These are phyloP conservation scores for Corymbia citriodora DNA, from an alignment of 441 rosid species.

Conservation along the genomic window DNA sequence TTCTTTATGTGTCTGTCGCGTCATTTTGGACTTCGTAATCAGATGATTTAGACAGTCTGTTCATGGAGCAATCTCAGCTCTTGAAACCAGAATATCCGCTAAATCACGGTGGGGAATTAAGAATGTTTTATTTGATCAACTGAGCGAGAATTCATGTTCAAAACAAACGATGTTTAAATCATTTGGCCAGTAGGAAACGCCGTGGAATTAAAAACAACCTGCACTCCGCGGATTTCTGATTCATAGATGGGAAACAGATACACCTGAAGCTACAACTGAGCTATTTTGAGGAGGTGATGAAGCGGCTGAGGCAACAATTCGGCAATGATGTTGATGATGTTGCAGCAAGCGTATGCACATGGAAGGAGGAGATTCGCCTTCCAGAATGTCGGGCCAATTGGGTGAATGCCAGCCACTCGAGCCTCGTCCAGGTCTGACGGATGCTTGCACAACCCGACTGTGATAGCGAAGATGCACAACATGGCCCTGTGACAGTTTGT, in stretches of 20 bases:
- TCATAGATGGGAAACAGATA: conserved; percentile 1
- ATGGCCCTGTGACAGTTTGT: not conserved
- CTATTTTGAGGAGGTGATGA: conserved; percentile 12
- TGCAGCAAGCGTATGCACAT: conserved; percentile 14
- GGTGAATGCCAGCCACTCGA: conserved; percentile 9
- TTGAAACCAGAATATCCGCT: not conserved
- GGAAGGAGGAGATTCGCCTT: conserved; percentile 23
- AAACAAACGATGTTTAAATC: not conserved
- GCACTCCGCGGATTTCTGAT: not conserved
- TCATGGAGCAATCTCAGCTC: not conserved
- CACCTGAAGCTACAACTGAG: conserved; percentile 12
- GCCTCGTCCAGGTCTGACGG: not conserved
- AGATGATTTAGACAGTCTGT: not conserved
- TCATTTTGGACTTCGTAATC: not conserved
- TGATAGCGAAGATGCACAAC: conserved; percentile 18
- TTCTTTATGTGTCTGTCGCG: not conserved
- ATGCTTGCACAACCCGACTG: not conserved
- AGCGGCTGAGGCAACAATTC: not conserved
- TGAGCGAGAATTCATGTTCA: not conserved
- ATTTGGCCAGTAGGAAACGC: not conserved
- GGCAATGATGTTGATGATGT: not conserved
- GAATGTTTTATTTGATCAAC: not conserved
- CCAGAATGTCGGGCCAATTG: conserved; percentile 18
- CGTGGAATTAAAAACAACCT: not conserved
- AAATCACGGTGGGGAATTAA: not conserved